Evolutionary conservation across 169 alveolate species (phyloP), one percentile per base, ranked within the genome.

Genomic region (Cryptosporidium canis): DNA sequence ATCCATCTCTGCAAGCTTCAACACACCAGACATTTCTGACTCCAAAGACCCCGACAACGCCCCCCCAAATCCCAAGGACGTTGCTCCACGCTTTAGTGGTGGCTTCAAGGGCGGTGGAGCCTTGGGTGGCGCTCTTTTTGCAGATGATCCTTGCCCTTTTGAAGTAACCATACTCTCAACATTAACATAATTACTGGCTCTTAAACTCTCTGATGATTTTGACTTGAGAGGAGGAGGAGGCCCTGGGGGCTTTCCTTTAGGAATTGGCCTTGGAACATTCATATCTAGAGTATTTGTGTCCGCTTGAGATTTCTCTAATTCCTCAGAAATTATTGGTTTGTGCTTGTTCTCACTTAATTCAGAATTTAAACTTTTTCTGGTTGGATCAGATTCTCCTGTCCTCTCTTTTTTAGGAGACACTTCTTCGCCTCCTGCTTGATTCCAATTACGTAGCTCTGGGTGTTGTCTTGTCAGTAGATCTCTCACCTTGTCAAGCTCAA

Each of bases 151-250:
- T 37, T 24, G 2, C n/a, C 43, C 45, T 61, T 61, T 61, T n/a
- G 9, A 35, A 56, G 18, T 7, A 43, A 5, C 18, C 16, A 7
- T 9, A 31, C 39, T 77, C 2, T 58, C 44, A 58, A 7, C 18
- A n/a, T 14, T 33, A 9, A 29, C 7, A 48, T 24, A 16, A 35
- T 3, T 2, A n/a, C 0, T 18, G 16, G 51, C 7, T 3, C 21
- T 35, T 18, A 58, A 11, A 70, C 47, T 51, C 7, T 37, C 37
- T 29, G 24, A 11, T 16, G 53, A 24, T 51, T 70, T 70, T 21
- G 87, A 77, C 43, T 77, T 77, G 9, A 58, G 31, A 43, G 87
- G 72, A 5, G 85, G 85, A 18, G 87, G 87, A 41, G 87, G 87
- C 6, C 87, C 87, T 1, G 87, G 87, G 12, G 87, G 87, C 58